A percentile compares a stretch with the other conserved stretches of the same genome.
These are phyloP conservation scores for Crithidia expoeki DNA, from an alignment of 208 protist genomes.

Conservation along the genomic window DNA sequence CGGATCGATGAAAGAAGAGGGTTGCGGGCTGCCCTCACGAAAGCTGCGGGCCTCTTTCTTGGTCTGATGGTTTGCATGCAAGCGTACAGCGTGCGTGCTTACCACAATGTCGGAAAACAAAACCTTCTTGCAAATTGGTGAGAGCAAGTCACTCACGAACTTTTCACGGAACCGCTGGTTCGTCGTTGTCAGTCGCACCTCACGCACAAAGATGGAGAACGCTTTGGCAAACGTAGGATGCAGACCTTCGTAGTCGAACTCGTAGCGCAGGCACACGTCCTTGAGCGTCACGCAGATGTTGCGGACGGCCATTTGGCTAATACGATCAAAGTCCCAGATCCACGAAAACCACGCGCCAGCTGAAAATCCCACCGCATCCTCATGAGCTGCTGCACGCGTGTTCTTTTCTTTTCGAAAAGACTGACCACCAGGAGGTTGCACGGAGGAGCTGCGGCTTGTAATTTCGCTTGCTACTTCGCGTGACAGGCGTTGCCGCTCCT, in stretches of 20 bases:
- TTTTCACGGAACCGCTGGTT: slow-evolving; percentile 55
- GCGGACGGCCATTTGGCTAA: slow-evolving; percentile 51
- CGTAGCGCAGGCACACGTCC: slow-evolving; percentile 59
- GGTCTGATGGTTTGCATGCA: not conserved
- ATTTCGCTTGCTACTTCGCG: not conserved
- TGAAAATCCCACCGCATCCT: not conserved
- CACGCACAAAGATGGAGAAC: slow-evolving; percentile 44
- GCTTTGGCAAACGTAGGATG: slow-evolving; percentile 50
- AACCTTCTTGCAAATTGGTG: slow-evolving; percentile 21
- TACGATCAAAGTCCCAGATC: slow-evolving; percentile 47
- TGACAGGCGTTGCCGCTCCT: slow-evolving; percentile 27
- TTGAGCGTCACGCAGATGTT: slow-evolving; percentile 56
- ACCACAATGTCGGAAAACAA: slow-evolving; percentile 18
- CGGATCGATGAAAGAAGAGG: not conserved
- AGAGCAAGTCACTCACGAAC: slow-evolving; percentile 34
- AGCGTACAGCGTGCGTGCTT: slow-evolving; percentile 19
- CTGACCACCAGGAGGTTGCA: not conserved
- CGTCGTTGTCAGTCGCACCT: slow-evolving; percentile 50
- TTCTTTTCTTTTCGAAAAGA: not conserved
- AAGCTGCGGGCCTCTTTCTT: not conserved
- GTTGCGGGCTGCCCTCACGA: not conserved
- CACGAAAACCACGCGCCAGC: slow-evolving; percentile 30
- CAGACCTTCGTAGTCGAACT: slow-evolving; percentile 76
- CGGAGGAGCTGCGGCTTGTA: not conserved
- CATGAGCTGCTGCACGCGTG: not conserved